Evolutionary conservation across 2,329 filamentous ascomycete species (phyloP), one percentile per base, ranked within the genome.

Genomic region (Chalaropsis thielavioides): DNA sequence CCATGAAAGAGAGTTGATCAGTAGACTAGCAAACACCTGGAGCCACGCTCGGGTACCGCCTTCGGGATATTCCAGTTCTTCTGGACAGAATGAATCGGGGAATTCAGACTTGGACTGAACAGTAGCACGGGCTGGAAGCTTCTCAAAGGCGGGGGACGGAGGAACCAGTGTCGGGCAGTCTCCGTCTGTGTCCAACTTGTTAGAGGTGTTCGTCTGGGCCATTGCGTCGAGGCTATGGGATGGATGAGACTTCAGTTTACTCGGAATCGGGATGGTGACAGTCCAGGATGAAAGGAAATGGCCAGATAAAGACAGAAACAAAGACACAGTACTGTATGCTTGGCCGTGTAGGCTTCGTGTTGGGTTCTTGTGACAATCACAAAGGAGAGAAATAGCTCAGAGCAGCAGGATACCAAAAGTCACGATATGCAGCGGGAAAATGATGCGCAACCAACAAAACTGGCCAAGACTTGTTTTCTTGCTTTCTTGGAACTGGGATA

Each of bases 1-100:
- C 77, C 80, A 81, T 4, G 79, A 75, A 66, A 82, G 71, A 63
- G 75, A 74, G 70, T 79, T 80, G 71, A 80, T 73, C 38, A 80
- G 73, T 49, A 78, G 73, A 40, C 75, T 75, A 6, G 78, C 77
- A 22, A 79, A 59, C 8, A 82, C 78, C 69, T 82, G 80, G 0
- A 73, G 75, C 80, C 80, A 82, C 17, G 79, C 80, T 15, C 70
- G 68, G 61, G 75, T 68, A 13, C 79, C 80, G 31, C 79, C 78
- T 58, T 80, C 77, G 0, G 78, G 79, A 1, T 68, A 68, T 27
- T 65, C 63, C 3, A 62, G 17, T 6, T 40, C 49, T 4, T 64
- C 62, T 4, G 35, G 22, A 49, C 43, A 24, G 31, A 56, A 56
- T 35, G 24, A 43, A 7, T 11, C 54, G 7, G 49, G 31, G 24